A percentile compares a stretch with the other conserved stretches of the same genome.
Conservation (phyloP, 495 filamentous ascomycete species). For the Daldinia childiae region DNA sequence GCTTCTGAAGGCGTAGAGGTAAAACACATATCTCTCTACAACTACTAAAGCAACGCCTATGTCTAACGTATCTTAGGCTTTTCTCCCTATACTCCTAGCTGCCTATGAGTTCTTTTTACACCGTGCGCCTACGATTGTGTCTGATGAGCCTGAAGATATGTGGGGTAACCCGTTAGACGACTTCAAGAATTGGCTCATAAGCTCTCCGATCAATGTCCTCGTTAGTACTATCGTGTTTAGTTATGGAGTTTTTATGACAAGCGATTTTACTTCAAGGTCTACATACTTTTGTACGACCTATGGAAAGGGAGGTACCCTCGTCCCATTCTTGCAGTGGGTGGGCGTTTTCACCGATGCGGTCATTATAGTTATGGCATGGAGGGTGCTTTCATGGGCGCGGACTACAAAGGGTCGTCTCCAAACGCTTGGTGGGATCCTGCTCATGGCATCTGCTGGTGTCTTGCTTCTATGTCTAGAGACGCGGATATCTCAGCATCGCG, state of each 20-base stretch:
- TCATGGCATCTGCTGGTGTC: slow-evolving; percentile 43
- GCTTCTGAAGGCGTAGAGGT: slow-evolving; percentile 56
- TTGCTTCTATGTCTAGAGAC: slow-evolving; percentile 34
- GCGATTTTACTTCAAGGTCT: slow-evolving; percentile 42
- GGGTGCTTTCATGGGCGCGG: slow-evolving; percentile 57
- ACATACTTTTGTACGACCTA: slow-evolving; percentile 57
- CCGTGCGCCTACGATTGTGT: slow-evolving; percentile 37
- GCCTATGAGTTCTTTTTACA: slow-evolving; percentile 52
- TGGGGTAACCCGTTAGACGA: slow-evolving; percentile 51
- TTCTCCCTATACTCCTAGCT: slow-evolving; percentile 51
- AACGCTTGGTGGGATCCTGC: slow-evolving; percentile 50
- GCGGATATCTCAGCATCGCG: slow-evolving; percentile 33
- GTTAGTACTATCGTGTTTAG: slow-evolving; percentile 46
- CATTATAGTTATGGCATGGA: slow-evolving; percentile 54
- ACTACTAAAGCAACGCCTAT: background rate
- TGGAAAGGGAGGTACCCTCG: slow-evolving; percentile 39
- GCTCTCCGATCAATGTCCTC: slow-evolving; percentile 43
- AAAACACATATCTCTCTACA: slow-evolving; percentile 12
- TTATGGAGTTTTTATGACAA: slow-evolving; percentile 44
- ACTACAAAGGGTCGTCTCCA: slow-evolving; percentile 54
- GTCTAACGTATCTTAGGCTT: slow-evolving; percentile 46
- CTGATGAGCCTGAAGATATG: slow-evolving; percentile 51
- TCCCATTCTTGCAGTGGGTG: slow-evolving; percentile 49
- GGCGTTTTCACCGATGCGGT: slow-evolving; percentile 54
- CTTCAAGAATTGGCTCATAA: slow-evolving; percentile 48